Conservation (phyloP, 768 basidiomycete species). For the Tulasnella sp. region DNA sequence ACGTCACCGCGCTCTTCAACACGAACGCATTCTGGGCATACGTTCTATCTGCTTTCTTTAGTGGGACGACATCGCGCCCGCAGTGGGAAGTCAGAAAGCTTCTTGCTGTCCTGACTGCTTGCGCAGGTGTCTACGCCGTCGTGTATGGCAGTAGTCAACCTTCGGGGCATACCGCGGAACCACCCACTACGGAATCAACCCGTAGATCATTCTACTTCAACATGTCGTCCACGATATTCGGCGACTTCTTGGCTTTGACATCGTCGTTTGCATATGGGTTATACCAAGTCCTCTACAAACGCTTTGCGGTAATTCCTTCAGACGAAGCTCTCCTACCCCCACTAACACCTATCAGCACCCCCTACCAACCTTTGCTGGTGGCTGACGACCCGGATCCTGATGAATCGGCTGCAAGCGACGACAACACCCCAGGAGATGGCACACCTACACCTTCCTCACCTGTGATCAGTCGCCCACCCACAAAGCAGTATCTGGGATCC, state of each 20-base stretch:
- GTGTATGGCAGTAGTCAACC: slow-evolving; percentile 48
- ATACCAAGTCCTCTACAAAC: slow-evolving; percentile 80
- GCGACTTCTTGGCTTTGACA: slow-evolving; percentile 59
- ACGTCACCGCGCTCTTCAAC: slow-evolving; percentile 77
- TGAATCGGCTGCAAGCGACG: not conserved
- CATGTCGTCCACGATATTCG: slow-evolving; percentile 27
- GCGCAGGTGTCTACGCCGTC: slow-evolving; percentile 63
- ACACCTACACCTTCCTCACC: not conserved
- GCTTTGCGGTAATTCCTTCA: slow-evolving; percentile 43
- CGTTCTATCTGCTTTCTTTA: slow-evolving; percentile 49
- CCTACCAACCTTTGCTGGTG: not conserved
- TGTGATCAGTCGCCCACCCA: not conserved
- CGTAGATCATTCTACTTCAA: no score
- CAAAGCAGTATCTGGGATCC: not conserved
- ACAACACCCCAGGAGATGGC: not conserved
- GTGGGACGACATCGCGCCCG: slow-evolving; percentile 29
- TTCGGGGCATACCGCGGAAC: not conserved
- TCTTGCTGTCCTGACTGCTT: slow-evolving; percentile 66
- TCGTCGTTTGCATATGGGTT: slow-evolving; percentile 62
- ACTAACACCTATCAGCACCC: not conserved
- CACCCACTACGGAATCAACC: not conserved
- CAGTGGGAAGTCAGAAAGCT: slow-evolving; percentile 51
- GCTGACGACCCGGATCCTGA: not conserved
- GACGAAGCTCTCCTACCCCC: not conserved
- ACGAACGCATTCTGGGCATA: slow-evolving; percentile 89